phyloP scores from a whole-genome alignment of 2,329 filamentous ascomycete genomes.

The Beauveria sp. region DNA sequence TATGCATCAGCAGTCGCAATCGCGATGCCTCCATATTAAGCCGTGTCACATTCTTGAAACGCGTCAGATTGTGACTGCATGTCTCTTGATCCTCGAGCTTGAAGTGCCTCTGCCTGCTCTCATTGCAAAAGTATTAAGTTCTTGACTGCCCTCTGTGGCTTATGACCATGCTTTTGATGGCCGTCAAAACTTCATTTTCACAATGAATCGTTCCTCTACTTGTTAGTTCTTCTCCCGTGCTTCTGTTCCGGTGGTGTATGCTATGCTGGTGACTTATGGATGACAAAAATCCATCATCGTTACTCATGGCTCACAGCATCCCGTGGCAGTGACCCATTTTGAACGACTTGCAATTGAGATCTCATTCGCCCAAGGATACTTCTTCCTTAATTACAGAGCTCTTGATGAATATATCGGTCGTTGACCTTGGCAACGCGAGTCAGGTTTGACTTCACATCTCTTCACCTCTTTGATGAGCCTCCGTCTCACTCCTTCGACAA shows the following conservation, averaged over 20 bases:
- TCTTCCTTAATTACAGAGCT: too few species aligned
- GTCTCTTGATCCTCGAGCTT: neutral
- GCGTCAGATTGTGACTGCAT: too few species aligned
- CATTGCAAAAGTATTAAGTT: neutral
- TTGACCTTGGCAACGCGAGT: too few species aligned
- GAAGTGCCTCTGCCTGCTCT: neutral
- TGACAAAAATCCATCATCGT: neutral
- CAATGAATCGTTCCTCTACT: too few species aligned
- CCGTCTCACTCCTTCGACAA: too few species aligned
- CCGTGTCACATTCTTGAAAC: neutral
- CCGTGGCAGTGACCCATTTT: too few species aligned
- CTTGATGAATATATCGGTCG: too few species aligned
- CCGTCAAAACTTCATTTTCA: neutral
- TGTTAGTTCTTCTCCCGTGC: neutral
- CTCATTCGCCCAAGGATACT: too few species aligned
- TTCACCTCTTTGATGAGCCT: too few species aligned
- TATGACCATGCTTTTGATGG: neutral
- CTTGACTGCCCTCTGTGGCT: neutral
- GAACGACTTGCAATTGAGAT: too few species aligned
- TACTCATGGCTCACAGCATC: too few species aligned
- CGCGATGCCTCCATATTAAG: neutral
- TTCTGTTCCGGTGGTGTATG: neutral
- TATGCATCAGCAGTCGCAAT: neutral
- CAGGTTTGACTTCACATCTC: too few species aligned
- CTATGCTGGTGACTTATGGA: neutral